A percentile compares a stretch with the other conserved stretches of the same genome.
Evolutionary conservation across 2,329 filamentous ascomycete species (phyloP).

Genomic region (Nothomitra cinnamomea): DNA sequence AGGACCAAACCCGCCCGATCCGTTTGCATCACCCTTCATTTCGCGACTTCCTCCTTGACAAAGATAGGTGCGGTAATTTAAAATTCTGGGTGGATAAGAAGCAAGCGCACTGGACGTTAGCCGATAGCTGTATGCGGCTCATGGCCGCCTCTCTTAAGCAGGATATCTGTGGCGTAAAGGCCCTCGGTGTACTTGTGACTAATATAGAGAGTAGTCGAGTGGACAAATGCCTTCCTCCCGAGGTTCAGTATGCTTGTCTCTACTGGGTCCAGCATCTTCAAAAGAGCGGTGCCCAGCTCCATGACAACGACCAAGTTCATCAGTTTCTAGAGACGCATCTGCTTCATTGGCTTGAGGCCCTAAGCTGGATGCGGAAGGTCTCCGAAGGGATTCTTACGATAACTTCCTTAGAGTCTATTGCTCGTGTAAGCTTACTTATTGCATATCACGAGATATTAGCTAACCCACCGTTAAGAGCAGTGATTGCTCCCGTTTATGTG

Average conservation of each 20-base stretch:
- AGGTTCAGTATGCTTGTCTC: conserved; percentile 24
- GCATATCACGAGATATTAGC: background rate
- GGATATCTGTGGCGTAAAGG: conserved; percentile 21
- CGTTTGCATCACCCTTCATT: conserved; percentile 7
- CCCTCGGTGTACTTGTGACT: conserved; percentile 14
- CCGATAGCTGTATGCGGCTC: conserved; percentile 21
- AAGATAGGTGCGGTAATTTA: conserved; percentile 13
- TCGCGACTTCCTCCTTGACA: conserved; percentile 15
- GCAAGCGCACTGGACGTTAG: conserved; percentile 18
- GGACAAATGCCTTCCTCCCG: conserved; percentile 13
- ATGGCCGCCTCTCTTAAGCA: conserved; percentile 19
- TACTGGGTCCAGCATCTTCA: conserved; percentile 24
- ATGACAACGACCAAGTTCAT: conserved; percentile 16
- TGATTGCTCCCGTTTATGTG: background rate
- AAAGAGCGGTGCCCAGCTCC: conserved; percentile 14
- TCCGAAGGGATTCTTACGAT: conserved; percentile 14
- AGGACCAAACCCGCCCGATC: background rate
- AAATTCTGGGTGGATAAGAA: conserved; percentile 23
- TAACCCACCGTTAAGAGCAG: background rate
- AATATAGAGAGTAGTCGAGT: conserved; percentile 14
- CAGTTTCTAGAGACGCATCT: conserved; percentile 23
- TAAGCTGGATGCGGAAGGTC: conserved; percentile 20
- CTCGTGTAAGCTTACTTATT: background rate
- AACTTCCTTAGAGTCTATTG: conserved; percentile 4
- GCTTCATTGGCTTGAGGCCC: conserved; percentile 28